phyloP scores from a whole-genome alignment of 1,139 yeast species.

The Lodderomyces oxycetoniae region DNA sequence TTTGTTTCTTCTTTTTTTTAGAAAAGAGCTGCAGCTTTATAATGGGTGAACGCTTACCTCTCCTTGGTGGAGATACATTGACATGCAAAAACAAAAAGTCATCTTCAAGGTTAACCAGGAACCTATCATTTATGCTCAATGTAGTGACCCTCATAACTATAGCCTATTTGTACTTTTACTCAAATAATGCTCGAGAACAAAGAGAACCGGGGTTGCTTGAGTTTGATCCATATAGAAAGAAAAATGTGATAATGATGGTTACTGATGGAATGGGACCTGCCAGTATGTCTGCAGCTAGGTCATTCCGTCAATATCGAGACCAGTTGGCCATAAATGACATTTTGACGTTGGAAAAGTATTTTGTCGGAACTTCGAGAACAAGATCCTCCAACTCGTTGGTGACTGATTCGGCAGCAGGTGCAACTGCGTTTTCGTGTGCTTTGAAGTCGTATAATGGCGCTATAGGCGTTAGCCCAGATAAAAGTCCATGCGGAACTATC shows the following conservation, averaged over 20 bases:
- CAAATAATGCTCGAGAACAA: not conserved
- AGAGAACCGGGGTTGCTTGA: slow-evolving; percentile 4
- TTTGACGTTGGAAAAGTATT: slow-evolving; percentile 57
- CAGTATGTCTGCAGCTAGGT: slow-evolving; percentile 67
- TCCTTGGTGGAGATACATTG: slow-evolving; percentile 14
- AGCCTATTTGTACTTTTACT: slow-evolving; percentile 12
- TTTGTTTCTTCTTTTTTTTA: no score
- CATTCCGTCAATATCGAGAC: slow-evolving; percentile 58
- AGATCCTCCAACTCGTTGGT: slow-evolving; percentile 65
- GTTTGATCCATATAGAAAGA: slow-evolving; percentile 20
- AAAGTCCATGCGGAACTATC: slow-evolving; percentile 72
- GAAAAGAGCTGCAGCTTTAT: no score
- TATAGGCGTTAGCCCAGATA: slow-evolving; percentile 61
- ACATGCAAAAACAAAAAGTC: slow-evolving; percentile 7
- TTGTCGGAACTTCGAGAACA: slow-evolving; percentile 77
- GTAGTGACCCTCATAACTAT: slow-evolving; percentile 12
- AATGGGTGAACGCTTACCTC: slow-evolving; percentile 10
- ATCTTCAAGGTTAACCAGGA: slow-evolving; percentile 6
- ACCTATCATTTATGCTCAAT: slow-evolving; percentile 13
- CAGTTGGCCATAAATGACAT: slow-evolving; percentile 47
- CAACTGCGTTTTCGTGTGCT: slow-evolving; percentile 83
- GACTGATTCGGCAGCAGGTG: slow-evolving; percentile 94
- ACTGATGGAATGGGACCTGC: slow-evolving; percentile 95
- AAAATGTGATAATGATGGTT: slow-evolving; percentile 77
- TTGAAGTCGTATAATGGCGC: slow-evolving; percentile 80